Evolutionary conservation across 2,329 filamentous ascomycete genomes (phyloP), one percentile per base, ranked within the genome.

Genomic region (Endothia cerciana): DNA sequence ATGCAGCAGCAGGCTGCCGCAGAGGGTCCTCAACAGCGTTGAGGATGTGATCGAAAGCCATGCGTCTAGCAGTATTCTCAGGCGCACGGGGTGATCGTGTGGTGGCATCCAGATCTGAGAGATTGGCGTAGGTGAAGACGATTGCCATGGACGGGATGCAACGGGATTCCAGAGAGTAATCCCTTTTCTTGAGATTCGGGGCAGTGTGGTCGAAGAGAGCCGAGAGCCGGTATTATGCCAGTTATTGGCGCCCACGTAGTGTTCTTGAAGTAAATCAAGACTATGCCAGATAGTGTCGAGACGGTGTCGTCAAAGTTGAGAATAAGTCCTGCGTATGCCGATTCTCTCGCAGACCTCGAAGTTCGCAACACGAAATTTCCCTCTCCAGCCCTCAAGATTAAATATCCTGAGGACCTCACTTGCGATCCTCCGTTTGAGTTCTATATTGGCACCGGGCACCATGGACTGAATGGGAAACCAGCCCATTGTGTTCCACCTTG

Each of bases 391-490:
- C 55, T 22, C 38, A n/a, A 28, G 38, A 30, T 33, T 30, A 45
- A 43, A 19, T 59, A 59, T n/a, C 17, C 41, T 17, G 22, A 30
- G 22, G 47, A 6, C 25, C 22, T 6, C 36, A 36, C 58, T 43
- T 47, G 41, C 22, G 28, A 3, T 19, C 62, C 57, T 61, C 60
- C 13, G 36, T 36, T 58, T 4, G 58, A 36, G n/a, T 40, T 38
- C 45, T 38, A 36, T n/a, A 55, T 58, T 60, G 53, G 45, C n/a
- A 15, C 55, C 25, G 41, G 38, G 30, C 62, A 65, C 45, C 53
- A 62, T 62, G 61, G 58, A 55, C 36, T 30, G 8, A 7, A 59
- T 22, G 1, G 22, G 15, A 41, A n/a, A 2, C 36, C 25, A 36
- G 13, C 22, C 56, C 41, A 60, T 55, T 49, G 38, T 43, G 13